phyloP scores from a whole-genome alignment of 2,329 filamentous ascomycete species.

The Fusarium pininemorale region DNA sequence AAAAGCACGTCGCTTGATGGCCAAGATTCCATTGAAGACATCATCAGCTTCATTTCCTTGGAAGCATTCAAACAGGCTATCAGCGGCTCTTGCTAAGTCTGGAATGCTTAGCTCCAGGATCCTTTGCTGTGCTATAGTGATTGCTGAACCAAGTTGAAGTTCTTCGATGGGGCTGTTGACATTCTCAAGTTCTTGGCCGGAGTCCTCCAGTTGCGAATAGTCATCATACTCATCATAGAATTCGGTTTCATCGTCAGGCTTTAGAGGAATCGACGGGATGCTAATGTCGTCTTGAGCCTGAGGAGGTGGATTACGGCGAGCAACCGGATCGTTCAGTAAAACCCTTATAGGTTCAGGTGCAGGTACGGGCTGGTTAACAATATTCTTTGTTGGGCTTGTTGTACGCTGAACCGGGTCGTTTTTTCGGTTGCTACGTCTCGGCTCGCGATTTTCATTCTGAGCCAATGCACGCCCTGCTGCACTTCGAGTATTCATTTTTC shows the following conservation, averaged over 20 bases:
- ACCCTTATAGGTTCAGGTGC: not conserved
- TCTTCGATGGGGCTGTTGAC: not conserved
- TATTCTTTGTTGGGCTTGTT: not conserved
- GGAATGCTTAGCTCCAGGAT: constrained; percentile 41
- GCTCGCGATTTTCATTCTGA: constrained; percentile 2
- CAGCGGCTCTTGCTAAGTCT: constrained; percentile 41
- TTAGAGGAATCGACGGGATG: constrained; percentile 19
- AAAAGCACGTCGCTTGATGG: constrained; percentile 43
- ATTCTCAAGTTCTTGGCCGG: not conserved
- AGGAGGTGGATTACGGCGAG: constrained; percentile 39
- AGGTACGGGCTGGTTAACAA: not conserved
- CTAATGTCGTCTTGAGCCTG: constrained; percentile 31
- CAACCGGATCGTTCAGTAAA: constrained; percentile 13
- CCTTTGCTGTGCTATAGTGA: constrained; percentile 27
- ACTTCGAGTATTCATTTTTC: constrained; percentile 34
- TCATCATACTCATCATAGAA: constrained; percentile 13
- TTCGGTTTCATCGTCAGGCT: constrained; percentile 38
- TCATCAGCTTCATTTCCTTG: constrained; percentile 17
- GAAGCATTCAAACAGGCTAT: constrained; percentile 43
- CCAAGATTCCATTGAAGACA: constrained; percentile 36
- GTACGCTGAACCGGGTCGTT: not conserved
- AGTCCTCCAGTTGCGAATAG: constrained; percentile 5
- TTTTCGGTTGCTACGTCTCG: constrained; percentile 31
- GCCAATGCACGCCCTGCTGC: constrained; percentile 10
- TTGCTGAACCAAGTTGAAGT: not conserved